Evolutionary conservation across 768 basidiomycete species (phyloP).

Genomic region (Boletus rubroflammeus): DNA sequence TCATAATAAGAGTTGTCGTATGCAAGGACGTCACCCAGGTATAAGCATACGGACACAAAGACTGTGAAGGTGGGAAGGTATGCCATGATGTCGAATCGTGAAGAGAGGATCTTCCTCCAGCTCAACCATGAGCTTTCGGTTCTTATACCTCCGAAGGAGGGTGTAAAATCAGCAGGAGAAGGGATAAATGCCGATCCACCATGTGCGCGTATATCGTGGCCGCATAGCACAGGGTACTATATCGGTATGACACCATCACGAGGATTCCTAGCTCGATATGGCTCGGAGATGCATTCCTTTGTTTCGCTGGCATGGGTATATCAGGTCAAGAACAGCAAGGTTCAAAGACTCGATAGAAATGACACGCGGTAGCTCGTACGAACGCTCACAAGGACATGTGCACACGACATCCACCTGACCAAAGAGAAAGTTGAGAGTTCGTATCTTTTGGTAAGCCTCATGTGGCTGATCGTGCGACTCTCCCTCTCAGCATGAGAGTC

Average conservation of each 20-base stretch:
- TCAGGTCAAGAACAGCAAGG: not conserved
- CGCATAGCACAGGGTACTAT: constrained; percentile 8
- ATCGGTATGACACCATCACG: constrained; percentile 8
- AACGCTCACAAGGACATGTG: constrained; percentile 11
- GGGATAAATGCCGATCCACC: not conserved
- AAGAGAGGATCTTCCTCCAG: not conserved
- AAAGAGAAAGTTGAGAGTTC: not conserved
- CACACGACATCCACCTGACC: constrained; percentile 16
- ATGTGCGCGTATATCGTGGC: constrained; percentile 8
- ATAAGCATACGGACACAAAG: constrained; percentile 2
- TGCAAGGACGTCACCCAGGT: constrained; percentile 29
- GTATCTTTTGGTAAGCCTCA: constrained; percentile 6
- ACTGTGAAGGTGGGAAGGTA: not conserved
- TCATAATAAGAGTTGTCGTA: constrained; percentile 60
- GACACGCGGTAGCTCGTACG: not conserved
- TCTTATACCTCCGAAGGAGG: constrained; percentile 18
- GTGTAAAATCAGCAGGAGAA: not conserved
- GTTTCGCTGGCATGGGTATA: constrained; percentile 11
- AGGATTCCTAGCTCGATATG: constrained; percentile 5
- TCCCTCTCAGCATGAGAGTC: constrained; percentile 6
- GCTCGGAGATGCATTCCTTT: not conserved
- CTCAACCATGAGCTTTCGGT: not conserved
- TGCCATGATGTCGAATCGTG: constrained; percentile 9
- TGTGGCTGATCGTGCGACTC: constrained; percentile 4
- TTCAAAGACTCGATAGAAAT: not conserved